Evolutionary conservation across 2,329 filamentous ascomycete genomes (phyloP), one percentile per base, ranked within the genome.

Genomic region (Fusarium mundagurra): DNA sequence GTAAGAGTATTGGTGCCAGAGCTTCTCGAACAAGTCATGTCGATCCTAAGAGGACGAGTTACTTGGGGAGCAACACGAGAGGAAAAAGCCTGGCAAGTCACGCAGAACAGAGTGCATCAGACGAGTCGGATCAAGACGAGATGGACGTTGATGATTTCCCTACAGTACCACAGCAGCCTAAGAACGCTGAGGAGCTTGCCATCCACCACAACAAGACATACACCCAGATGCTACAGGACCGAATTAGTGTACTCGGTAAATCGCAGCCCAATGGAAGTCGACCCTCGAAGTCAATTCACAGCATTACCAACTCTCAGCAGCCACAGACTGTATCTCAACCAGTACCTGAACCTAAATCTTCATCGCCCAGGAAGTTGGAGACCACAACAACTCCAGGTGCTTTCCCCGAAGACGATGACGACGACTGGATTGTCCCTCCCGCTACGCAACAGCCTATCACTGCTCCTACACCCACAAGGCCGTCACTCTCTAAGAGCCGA

Each of bases 181-280:
- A 85, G 38, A 87, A 90, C 31, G 84, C 85, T 4, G 86, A 87
- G 44, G 81, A 81, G 14, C 83, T 86, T 22, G 76, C 78, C 3
- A 38, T 77, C 22, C 81, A 83, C 3, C 92, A 96, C 79, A 94
- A 91, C 83, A 97, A 97, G 81, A 95, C 94, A 0, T 97, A 96
- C n/a, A 98, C 96, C 0, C 95, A 98, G 81, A 89, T 94, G 48
- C 86, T 99, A 22, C 95, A 98, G 74, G 96, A 98, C 78, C 94
- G 95, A 77, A 98, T 99, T 77, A 97, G 92, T 79, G 89, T 89
- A 84, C 84, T 92, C 57, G 90, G 90, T 22, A 89, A 92, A 75
- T 86, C 86, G 0, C 89, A 90, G 67, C 81, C 87, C 10, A 85
- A 83, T 50, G 83, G 84, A 55, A 79, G 84, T 24, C 84, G 87